Evolutionary conservation across 495 filamentous ascomycete genomes (phyloP).

Genomic region (Cercophora sp.): DNA sequence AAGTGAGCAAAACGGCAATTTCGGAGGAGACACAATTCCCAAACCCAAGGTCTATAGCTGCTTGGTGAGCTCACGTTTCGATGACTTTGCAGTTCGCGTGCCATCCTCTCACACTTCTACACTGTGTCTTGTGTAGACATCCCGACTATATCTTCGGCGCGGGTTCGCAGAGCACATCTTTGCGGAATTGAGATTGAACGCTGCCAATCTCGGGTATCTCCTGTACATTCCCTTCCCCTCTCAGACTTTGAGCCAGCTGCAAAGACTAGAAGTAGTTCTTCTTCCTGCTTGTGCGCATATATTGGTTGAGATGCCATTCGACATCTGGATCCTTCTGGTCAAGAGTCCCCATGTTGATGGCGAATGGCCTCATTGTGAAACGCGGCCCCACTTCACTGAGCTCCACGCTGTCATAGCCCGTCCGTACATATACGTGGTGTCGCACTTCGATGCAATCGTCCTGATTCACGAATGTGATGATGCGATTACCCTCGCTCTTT

Average conservation of each 20-base stretch:
- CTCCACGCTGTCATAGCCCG: conserved; percentile 83
- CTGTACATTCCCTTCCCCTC: not conserved
- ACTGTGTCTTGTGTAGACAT: too few species aligned
- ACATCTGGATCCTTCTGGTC: conserved; percentile 96
- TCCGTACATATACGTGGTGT: conserved; percentile 57
- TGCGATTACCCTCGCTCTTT: conserved; percentile 76
- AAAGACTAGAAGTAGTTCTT: conserved; percentile 74
- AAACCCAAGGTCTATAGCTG: too few species aligned
- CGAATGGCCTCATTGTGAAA: conserved; percentile 95
- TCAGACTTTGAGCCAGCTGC: not conserved
- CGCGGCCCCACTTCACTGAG: conserved; percentile 91
- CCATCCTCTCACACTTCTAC: too few species aligned
- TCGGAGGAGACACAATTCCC: too few species aligned
- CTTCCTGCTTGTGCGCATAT: conserved; percentile 86
- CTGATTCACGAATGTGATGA: conserved; percentile 92
- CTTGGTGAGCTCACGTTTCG: too few species aligned
- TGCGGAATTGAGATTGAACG: too few species aligned
- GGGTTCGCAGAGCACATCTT: too few species aligned
- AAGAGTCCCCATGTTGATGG: conserved; percentile 87
- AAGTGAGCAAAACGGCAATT: too few species aligned
- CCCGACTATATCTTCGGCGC: too few species aligned
- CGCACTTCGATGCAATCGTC: conserved; percentile 82
- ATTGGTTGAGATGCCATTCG: conserved; percentile 93
- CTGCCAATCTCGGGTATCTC: not conserved
- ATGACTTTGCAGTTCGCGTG: too few species aligned